Evolutionary conservation across 1,284 basidiomycete genomes (phyloP).

Genomic region (Boletus hoseneyae): DNA sequence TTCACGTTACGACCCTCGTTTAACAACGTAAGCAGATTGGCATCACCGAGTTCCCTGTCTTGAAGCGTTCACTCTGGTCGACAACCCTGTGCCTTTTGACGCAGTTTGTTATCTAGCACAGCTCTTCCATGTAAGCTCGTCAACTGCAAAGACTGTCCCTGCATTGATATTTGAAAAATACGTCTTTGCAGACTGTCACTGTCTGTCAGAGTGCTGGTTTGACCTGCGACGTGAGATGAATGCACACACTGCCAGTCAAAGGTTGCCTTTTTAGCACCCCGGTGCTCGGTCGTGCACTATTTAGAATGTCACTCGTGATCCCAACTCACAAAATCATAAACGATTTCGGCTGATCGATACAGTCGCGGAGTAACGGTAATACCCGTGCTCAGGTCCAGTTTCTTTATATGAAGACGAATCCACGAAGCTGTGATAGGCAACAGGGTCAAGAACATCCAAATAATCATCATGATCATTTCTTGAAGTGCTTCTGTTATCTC

Average conservation of each 20-base stretch:
- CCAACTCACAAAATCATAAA: conserved; percentile 17
- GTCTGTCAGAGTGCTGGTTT: conserved; percentile 1
- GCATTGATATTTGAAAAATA: neutral
- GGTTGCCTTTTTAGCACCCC: conserved; percentile 10
- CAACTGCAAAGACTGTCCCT: too few species aligned
- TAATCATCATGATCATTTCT: conserved; percentile 21
- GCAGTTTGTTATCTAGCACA: neutral
- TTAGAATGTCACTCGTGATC: too few species aligned
- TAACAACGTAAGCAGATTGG: conserved; percentile 9
- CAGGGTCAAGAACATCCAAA: conserved; percentile 28
- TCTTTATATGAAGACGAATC: conserved; percentile 15
- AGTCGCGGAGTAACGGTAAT: conserved; percentile 20
- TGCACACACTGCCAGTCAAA: too few species aligned
- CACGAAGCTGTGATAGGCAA: conserved; percentile 22
- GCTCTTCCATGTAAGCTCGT: neutral
- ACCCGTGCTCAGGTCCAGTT: conserved; percentile 17
- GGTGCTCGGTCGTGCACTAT: neutral
- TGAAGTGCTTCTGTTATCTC: conserved; percentile 19
- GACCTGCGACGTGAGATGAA: conserved; percentile 8
- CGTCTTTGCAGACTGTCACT: too few species aligned
- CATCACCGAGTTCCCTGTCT: conserved; percentile 1
- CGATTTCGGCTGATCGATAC: conserved; percentile 13
- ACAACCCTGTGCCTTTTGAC: conserved; percentile 8
- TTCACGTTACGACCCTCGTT: conserved; percentile 6
- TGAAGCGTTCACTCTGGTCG: conserved; percentile 2